These are phyloP conservation scores for Aspergillus biplanus DNA, from an alignment of 495 filamentous ascomycete genomes.

Conservation along the genomic window DNA sequence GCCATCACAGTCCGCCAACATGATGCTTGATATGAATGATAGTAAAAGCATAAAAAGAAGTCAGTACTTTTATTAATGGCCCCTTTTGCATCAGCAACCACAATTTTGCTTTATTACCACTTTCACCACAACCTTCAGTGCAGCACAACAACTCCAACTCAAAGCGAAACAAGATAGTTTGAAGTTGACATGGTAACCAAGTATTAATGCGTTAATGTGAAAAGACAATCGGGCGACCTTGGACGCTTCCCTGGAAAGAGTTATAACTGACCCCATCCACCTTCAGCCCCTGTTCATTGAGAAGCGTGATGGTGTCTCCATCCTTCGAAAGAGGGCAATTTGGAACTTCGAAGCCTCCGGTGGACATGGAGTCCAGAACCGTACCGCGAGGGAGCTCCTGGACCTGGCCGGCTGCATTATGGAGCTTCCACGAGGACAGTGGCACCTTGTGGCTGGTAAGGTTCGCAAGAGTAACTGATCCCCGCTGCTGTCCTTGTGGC, in stretches of 20 bases:
- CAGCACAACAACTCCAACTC: no score
- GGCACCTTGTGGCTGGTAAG: neutral
- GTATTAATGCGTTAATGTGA: no score
- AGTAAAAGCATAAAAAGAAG: no score
- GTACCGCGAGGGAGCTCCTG: conserved; percentile 1
- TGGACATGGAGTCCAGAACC: neutral
- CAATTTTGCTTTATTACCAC: no score
- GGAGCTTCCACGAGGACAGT: conserved; percentile 3
- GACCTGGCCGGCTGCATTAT: neutral
- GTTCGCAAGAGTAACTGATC: conserved; percentile 8
- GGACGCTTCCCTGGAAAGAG: neutral
- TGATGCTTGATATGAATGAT: no score
- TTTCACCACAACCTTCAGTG: no score
- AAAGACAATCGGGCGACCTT: no score
- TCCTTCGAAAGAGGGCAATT: conserved; percentile 1
- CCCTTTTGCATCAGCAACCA: no score
- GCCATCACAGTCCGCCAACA: no score
- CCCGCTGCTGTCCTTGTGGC: neutral
- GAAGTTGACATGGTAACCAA: no score
- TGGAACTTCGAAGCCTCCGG: neutral
- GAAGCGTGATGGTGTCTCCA: conserved; percentile 10
- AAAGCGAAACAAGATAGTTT: no score
- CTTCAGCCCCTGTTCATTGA: conserved; percentile 7
- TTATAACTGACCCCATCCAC: conserved; percentile 15
- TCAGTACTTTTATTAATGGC: no score